Percentiles rank a stretch among this genome's conserved stretches.
Evolutionary conservation across 345 rosid genomes (phyloP).

Genomic region (Populus simonii): DNA sequence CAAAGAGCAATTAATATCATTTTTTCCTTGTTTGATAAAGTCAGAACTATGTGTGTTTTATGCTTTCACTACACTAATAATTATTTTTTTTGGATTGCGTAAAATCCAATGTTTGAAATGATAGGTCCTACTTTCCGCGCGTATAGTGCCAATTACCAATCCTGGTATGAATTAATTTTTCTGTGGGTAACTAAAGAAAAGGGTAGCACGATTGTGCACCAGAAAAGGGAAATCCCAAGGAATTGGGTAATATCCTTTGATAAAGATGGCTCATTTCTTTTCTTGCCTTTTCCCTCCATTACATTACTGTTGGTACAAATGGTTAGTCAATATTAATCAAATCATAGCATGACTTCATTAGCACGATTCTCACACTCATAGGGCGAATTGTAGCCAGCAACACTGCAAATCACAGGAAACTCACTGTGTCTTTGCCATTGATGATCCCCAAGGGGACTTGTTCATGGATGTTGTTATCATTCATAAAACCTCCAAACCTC

Average conservation of each 20-base stretch:
- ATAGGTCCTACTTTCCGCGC: background rate
- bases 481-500: conserved; percentile 9
- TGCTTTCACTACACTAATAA: background rate
- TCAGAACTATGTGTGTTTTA: background rate
- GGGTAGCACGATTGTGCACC: background rate
- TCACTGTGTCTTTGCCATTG: background rate
- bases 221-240: background rate
- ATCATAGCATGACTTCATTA: conserved; percentile 26
- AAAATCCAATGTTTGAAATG: background rate
- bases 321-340: background rate
- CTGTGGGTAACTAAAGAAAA: background rate
- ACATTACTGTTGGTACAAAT: background rate
- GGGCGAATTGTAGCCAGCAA: conserved; percentile 23
- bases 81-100: background rate
- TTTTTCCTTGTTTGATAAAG: background rate
- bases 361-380: conserved; percentile 17
- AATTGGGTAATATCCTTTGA: background rate
- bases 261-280: conserved; percentile 12
- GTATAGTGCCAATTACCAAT: background rate
- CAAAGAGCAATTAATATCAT: background rate
- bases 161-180: background rate
- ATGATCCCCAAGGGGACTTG: background rate
- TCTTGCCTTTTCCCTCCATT: background rate
- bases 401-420: background rate
- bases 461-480: conserved; percentile 2